These are phyloP conservation scores for Passiflora organensis DNA, from an alignment of 345 rosid species.

Conservation along the genomic window DNA sequence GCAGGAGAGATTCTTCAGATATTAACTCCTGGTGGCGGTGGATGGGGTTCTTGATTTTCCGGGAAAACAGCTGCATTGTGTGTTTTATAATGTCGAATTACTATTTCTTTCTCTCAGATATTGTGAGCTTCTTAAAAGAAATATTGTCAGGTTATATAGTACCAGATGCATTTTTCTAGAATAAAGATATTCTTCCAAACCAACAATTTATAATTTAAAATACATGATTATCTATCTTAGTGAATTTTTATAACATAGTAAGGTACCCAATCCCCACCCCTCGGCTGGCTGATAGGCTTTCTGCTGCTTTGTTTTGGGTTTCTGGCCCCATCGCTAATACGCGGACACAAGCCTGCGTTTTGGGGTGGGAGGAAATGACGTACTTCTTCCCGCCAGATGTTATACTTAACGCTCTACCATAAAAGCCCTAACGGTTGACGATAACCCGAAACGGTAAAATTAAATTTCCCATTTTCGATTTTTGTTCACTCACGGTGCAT, in stretches of 20 bases:
- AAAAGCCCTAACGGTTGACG: not conserved
- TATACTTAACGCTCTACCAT: too few species aligned
- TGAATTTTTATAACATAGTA: too few species aligned
- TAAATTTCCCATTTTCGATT: not conserved
- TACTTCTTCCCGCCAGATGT: too few species aligned
- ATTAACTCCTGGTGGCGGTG: constrained; percentile 90
- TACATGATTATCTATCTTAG: not conserved
- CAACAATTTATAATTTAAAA: not conserved
- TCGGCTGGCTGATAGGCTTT: too few species aligned
- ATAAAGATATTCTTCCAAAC: not conserved
- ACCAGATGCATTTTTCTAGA: not conserved
- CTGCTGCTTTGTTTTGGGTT: too few species aligned
- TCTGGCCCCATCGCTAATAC: too few species aligned
- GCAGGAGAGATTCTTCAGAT: constrained; percentile 83
- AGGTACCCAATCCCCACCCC: too few species aligned
- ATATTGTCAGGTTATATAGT: not conserved
- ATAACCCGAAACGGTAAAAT: not conserved
- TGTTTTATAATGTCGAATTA: not conserved
- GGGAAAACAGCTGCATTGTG: not conserved
- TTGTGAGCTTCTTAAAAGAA: not conserved
- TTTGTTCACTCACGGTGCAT: not conserved
- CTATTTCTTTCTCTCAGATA: not conserved
- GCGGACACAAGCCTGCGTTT: too few species aligned
- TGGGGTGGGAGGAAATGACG: too few species aligned
- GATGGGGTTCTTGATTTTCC: constrained; percentile 48